Evolutionary conservation across 768 basidiomycete species (phyloP).

Genomic region (Trichaptum fuscoviolaceum): DNA sequence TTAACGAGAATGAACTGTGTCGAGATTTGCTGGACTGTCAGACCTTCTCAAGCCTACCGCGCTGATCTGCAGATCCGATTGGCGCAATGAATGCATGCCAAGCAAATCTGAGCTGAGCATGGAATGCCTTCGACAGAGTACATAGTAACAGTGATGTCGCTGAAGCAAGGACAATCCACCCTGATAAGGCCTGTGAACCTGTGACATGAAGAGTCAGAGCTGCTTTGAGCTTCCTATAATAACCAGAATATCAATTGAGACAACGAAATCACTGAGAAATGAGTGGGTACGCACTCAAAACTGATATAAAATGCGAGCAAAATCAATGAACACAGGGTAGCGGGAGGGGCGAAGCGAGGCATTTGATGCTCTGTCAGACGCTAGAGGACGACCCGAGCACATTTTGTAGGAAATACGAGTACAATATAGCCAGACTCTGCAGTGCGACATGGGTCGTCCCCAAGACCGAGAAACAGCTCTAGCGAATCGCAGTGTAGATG

Average conservation of each 20-base stretch:
- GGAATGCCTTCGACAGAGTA: conserved; percentile 22
- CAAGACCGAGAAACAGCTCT: neutral
- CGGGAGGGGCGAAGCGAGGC: neutral
- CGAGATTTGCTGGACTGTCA: neutral
- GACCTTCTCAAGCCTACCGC: conserved; percentile 41
- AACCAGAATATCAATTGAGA: neutral
- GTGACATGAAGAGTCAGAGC: conserved; percentile 16
- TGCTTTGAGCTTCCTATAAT: neutral
- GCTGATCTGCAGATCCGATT: conserved; percentile 35
- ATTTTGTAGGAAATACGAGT: neutral
- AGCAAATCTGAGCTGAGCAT: conserved; percentile 40
- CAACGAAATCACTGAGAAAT: neutral
- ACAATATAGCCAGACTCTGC: neutral
- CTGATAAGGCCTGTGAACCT: conserved; percentile 24
- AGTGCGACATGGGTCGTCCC: neutral
- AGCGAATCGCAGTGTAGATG: neutral
- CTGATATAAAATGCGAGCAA: neutral
- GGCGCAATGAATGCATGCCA: conserved; percentile 48
- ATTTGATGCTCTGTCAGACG: neutral
- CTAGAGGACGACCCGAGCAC: neutral
- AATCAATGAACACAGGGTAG: neutral
- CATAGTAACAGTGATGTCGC: conserved; percentile 18
- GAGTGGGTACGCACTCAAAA: neutral
- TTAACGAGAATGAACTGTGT: neutral
- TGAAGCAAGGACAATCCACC: conserved; percentile 22